Conservation (phyloP, 441 rosid genomes). For the Eruca vesicaria region DNA sequence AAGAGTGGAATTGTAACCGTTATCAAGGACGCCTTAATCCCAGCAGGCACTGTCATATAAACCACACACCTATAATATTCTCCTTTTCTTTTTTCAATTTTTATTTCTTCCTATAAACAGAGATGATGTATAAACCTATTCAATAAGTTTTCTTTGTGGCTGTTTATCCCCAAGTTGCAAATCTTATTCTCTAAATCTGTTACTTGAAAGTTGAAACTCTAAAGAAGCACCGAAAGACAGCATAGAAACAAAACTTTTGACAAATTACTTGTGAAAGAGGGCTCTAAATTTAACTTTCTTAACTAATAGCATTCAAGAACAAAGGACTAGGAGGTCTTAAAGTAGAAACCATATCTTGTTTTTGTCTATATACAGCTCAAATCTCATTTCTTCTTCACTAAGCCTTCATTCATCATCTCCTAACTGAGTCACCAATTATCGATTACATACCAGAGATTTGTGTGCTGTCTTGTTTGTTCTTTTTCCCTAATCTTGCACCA, state of each 20-base stretch:
- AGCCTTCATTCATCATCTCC: not conserved
- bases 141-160: not conserved
- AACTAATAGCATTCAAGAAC: not conserved
- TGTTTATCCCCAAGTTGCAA: not conserved
- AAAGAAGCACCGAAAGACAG: too few species aligned
- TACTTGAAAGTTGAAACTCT: too few species aligned
- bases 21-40: too few species aligned
- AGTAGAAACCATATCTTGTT: not conserved
- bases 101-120: too few species aligned
- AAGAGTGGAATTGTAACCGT: too few species aligned
- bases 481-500: not conserved
- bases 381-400: not conserved
- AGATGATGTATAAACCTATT: too few species aligned
- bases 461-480: not conserved
- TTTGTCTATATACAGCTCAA: not conserved
- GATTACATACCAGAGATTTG: not conserved
- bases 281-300: not conserved
- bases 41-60: too few species aligned
- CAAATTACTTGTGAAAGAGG: too few species aligned
- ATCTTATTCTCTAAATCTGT: not conserved
- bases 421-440: not conserved
- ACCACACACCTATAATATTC: too few species aligned
- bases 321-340: not conserved
- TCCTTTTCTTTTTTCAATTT: too few species aligned
- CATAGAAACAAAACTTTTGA: too few species aligned